Evolutionary conservation across 1,284 basidiomycete genomes (phyloP), one percentile per base, ranked within the genome.

Genomic region (Trichosporon sp.): DNA sequence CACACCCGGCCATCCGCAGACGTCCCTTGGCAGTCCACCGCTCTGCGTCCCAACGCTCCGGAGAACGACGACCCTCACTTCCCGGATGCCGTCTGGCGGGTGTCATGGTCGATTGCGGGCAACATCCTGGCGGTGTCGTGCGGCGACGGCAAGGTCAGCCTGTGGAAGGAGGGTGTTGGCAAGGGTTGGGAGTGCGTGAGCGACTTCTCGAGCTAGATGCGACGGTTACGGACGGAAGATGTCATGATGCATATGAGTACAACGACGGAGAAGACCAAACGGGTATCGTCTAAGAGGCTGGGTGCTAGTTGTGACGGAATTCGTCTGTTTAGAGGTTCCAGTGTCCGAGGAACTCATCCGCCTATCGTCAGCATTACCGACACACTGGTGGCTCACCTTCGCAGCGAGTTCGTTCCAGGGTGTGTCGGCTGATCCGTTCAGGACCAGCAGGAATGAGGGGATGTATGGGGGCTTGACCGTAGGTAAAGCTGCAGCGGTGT

Each of bases 81-180:
- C 86, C 92, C 93, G 2, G 94, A 97, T 79, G 92, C 94, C 2
- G 95, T 98, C 19, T 99, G 96, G 96, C 90, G 95, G 43, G 94
- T 98, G 40, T 94, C 92, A 70, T 98, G 96, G 96, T 96, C 93
- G 77, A 88, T 98, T 64, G 94, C 95, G 2, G 96, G 97, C 21
- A 98, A 98, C 80, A 90, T 99, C 69, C 87, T 99, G 65, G 96
- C 96, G 0, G 97, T 98, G 51, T 96, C 94, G 83, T 97, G 95
- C 84, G 96, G 96, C 14, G 97, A 99, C 83, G 96, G 97, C 32
- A 98, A 98, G 85, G 95, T 99, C 37, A 95, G 92, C 12, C 86
- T 99, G 68, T 99, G 96, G 96, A 99, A 99, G 86, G 96, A 99
- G 86, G 96, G 93, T 81, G 85, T 98, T 78, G 94, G 94, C 89